Conservation (phyloP, 2,329 filamentous ascomycete species). For the Leptographium wingfieldii region DNA sequence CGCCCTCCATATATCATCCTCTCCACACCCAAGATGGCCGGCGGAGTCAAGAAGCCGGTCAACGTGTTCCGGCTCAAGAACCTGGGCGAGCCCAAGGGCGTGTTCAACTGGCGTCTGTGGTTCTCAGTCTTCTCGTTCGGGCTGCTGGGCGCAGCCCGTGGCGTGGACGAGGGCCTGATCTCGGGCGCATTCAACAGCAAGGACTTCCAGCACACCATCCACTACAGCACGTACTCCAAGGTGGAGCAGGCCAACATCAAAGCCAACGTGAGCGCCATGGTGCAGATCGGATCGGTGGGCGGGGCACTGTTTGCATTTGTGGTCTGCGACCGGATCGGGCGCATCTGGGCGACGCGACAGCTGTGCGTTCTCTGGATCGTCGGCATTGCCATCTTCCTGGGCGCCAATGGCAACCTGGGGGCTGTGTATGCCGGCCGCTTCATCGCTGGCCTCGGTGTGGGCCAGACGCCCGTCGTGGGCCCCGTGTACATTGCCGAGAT, state of each 20-base stretch:
- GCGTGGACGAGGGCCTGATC: conserved; percentile 72
- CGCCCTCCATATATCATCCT: too few species aligned
- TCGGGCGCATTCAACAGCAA: conserved; percentile 56
- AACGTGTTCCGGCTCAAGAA: conserved; percentile 53
- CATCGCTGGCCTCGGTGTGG: conserved; percentile 22
- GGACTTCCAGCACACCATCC: conserved; percentile 48
- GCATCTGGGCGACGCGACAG: conserved; percentile 47
- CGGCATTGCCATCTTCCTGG: conserved; percentile 27
- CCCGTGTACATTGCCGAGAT: conserved; percentile 33
- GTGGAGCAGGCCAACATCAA: conserved; percentile 53
- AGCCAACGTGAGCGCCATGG: conserved; percentile 69
- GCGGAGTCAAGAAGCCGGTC: conserved; percentile 34
- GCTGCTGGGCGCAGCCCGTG: conserved; percentile 63
- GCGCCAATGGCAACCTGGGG: conserved; percentile 1
- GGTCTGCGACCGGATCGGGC: conserved; percentile 47
- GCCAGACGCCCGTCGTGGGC: conserved; percentile 28
- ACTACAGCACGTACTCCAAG: conserved; percentile 38
- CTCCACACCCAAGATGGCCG: background rate
- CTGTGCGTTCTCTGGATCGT: conserved; percentile 41
- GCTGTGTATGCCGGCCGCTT: conserved; percentile 26
- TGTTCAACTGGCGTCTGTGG: conserved; percentile 69
- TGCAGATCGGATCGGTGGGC: conserved; percentile 63
- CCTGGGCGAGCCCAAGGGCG: conserved; percentile 53
- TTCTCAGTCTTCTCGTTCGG: conserved; percentile 63
- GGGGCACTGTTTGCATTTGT: conserved; percentile 45